These are phyloP conservation scores for Oryza officinalis DNA, from an alignment of 176 grass and related monocot species.

Conservation along the genomic window DNA sequence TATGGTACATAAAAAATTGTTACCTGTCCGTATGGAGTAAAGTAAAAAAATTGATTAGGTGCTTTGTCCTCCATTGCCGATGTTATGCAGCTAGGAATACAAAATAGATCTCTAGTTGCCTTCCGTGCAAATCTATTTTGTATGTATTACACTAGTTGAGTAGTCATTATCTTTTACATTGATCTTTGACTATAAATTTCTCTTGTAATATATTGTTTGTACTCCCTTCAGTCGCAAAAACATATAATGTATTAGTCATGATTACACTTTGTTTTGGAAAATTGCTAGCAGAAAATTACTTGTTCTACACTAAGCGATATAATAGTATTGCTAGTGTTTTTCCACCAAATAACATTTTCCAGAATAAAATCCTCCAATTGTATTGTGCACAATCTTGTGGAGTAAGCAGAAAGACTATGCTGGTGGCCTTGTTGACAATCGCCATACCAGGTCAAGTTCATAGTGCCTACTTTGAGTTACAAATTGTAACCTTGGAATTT, in stretches of 20 bases:
- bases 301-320: neutral
- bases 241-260: neutral
- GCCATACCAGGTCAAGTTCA: neutral
- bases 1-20: neutral
- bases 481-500: neutral
- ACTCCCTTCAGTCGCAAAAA: neutral
- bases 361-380: neutral
- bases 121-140: neutral
- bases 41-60: constrained; percentile 17
- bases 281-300: neutral
- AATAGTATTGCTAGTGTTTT: neutral
- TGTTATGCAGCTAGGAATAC: constrained; percentile 5
- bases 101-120: neutral
- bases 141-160: neutral
- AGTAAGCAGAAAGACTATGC: neutral
- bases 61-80: neutral
- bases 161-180: neutral
- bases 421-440: neutral
- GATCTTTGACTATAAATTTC: neutral
- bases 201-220: neutral
- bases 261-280: neutral
- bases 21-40: constrained; percentile 2
- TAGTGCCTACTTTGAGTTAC: neutral
- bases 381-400: neutral
- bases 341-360: neutral